Conservation (phyloP, 257 asterid genomes). For the Echium plantagineum region DNA sequence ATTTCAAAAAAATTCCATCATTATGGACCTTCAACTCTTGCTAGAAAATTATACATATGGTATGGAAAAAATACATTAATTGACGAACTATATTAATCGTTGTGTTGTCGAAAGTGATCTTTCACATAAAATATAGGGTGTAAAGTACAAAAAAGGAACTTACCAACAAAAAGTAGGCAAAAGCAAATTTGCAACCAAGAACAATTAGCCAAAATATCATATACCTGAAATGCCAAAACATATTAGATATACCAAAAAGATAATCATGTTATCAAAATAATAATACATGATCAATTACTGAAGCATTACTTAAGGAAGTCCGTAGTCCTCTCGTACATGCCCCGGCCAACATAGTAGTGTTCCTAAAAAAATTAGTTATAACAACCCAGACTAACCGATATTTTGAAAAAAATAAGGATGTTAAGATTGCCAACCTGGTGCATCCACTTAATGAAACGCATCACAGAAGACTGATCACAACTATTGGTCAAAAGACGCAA, state of each 20-base stretch:
- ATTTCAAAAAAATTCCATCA: no score
- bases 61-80: no score
- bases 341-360: constrained; percentile 94
- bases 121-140: neutral
- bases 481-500: constrained; percentile 63
- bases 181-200: constrained; percentile 76
- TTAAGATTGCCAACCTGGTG: constrained; percentile 60
- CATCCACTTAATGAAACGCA: constrained; percentile 92
- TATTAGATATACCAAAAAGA: neutral
- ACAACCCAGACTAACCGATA: constrained; percentile 3
- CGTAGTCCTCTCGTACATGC: constrained; percentile 89
- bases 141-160: constrained; percentile 21
- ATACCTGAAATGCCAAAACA: constrained; percentile 50
- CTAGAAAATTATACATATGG: neutral
- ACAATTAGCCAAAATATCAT: constrained; percentile 79
- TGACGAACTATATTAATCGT: neutral
- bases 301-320: constrained; percentile 69
- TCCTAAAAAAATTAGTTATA: constrained; percentile 34
- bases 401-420: constrained; percentile 6
- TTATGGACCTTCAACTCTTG: neutral
- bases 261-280: neutral
- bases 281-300: neutral
- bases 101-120: neutral
- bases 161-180: constrained; percentile 85
- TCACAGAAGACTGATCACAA: constrained; percentile 49